A percentile compares a stretch with the other conserved stretches of the same genome.
phyloP scores from a whole-genome alignment of 495 filamentous ascomycete genomes.

The Podospora appendiculata region DNA sequence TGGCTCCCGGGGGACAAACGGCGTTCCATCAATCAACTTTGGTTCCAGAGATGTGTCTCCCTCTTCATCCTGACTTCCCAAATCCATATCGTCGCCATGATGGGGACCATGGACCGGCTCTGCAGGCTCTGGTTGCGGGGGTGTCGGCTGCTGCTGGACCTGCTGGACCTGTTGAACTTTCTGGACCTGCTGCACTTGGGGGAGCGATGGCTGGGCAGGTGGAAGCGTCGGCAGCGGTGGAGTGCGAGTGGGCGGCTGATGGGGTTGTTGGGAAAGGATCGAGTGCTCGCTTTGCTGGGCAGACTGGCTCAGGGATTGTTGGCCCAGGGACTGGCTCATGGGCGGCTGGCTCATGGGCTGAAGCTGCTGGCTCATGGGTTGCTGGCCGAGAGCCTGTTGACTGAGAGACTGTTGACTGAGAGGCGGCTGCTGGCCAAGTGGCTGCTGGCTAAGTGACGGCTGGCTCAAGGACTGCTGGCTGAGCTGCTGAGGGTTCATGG shows the following conservation, averaged over 20 bases:
- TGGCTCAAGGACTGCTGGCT: conserved; percentile 13
- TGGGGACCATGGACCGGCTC: conserved; percentile 24
- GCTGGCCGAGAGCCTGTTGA: conserved; percentile 1
- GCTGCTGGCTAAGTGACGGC: conserved; percentile 11
- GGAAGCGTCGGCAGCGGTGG: conserved; percentile 11
- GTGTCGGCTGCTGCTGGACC: conserved; percentile 25
- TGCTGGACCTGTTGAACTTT: conserved; percentile 19
- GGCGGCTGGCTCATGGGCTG: conserved; percentile 19
- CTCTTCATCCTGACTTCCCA: conserved; percentile 33
- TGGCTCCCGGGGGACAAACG: conserved; percentile 35
- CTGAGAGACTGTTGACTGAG: conserved; percentile 11
- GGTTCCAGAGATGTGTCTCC: conserved; percentile 31
- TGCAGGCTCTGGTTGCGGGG: conserved; percentile 28
- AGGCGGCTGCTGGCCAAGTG: conserved; percentile 12
- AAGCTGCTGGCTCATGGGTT: conserved; percentile 15
- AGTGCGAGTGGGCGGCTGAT: neutral
- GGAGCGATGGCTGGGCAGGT: conserved; percentile 14
- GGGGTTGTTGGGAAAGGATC: conserved; percentile 16
- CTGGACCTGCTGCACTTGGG: conserved; percentile 17
- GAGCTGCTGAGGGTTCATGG: conserved; percentile 13
- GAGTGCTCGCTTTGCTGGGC: conserved; percentile 24
- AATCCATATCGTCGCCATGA: conserved; percentile 37
- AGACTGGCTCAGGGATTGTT: conserved; percentile 13
- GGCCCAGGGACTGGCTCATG: conserved; percentile 11
- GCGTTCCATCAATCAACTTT: conserved; percentile 34